A percentile compares a stretch with the other conserved stretches of the same genome.
These are phyloP conservation scores for Rickenella mellea DNA, from an alignment of 768 basidiomycete species.

Conservation along the genomic window DNA sequence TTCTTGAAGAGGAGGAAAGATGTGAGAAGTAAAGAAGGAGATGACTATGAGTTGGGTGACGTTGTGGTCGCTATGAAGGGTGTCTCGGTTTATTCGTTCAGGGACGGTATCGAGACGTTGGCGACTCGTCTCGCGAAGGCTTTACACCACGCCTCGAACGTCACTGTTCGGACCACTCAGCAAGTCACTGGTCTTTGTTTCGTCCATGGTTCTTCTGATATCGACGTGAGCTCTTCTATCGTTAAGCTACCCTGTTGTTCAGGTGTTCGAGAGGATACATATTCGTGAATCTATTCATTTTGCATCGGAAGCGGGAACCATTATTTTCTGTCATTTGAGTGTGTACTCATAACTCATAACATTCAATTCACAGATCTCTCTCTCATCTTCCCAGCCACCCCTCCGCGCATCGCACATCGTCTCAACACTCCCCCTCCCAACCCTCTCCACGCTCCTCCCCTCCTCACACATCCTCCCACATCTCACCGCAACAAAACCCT, in stretches of 20 bases:
- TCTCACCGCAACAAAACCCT: slow-evolving; percentile 57
- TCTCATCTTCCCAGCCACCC: slow-evolving; percentile 21
- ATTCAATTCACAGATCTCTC: slow-evolving; percentile 19
- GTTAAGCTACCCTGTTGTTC: no score
- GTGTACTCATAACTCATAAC: not conserved
- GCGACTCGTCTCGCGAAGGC: no score
- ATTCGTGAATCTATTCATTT: no score
- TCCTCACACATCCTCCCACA: slow-evolving; percentile 40
- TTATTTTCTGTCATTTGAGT: no score
- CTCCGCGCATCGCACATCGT: slow-evolving; percentile 56
- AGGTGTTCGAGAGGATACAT: no score
- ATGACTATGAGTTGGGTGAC: slow-evolving; percentile 40
- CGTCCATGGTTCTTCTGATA: no score
- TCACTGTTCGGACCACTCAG: no score
- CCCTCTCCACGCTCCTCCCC: slow-evolving; percentile 36
- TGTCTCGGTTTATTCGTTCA: slow-evolving; percentile 76
- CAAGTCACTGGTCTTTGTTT: no score
- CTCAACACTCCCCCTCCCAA: slow-evolving; percentile 65
- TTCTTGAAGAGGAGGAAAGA: slow-evolving; percentile 22
- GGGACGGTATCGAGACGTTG: slow-evolving; percentile 64
- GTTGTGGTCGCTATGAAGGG: slow-evolving; percentile 37
- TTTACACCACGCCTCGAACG: no score
- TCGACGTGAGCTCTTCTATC: no score
- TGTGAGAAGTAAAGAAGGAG: slow-evolving; percentile 11
- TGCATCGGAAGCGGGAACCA: no score